A percentile compares a stretch with the other conserved stretches of the same genome.
phyloP scores from a whole-genome alignment of 805 yeast genomes.

The Metschnikowia lochheadii region DNA sequence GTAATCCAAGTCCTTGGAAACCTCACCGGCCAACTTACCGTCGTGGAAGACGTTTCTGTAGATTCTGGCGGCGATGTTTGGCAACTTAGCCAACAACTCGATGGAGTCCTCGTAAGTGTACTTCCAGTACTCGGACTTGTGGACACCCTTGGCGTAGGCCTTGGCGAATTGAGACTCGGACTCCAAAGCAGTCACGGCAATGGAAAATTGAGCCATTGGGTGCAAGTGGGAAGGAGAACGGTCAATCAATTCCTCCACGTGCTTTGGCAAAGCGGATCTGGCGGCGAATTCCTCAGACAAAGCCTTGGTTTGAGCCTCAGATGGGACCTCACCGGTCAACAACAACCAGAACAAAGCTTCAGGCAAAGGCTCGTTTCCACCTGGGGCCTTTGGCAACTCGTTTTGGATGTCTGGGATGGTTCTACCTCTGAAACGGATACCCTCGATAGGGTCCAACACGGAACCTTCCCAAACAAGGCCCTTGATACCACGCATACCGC shows the following conservation, averaged over 20 bases:
- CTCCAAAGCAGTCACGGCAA: conserved; percentile 71
- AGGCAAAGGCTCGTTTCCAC: conserved; percentile 63
- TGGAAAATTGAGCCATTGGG: conserved; percentile 81
- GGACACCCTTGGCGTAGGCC: conserved; percentile 66
- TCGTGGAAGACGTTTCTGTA: conserved; percentile 59
- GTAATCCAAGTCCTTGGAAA: conserved; percentile 60
- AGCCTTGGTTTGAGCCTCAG: conserved; percentile 52
- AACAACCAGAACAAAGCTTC: conserved; percentile 76
- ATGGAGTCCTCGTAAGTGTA: conserved; percentile 68
- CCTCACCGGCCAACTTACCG: conserved; percentile 51
- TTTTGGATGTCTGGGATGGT: conserved; percentile 70
- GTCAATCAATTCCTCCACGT: conserved; percentile 57
- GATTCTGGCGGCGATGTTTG: conserved; percentile 69
- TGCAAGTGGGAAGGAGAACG: conserved; percentile 64
- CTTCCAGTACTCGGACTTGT: conserved; percentile 72
- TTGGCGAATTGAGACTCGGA: conserved; percentile 66
- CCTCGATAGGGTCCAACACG: conserved; percentile 68
- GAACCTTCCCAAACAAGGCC: conserved; percentile 80
- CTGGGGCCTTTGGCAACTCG: conserved; percentile 57
- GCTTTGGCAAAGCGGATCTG: conserved; percentile 61
- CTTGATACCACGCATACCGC: conserved; percentile 80
- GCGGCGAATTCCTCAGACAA: conserved; percentile 61
- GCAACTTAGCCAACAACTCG: conserved; percentile 67
- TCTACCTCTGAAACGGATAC: conserved; percentile 74
- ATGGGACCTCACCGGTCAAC: conserved; percentile 69